Percentiles rank a stretch among this genome's conserved stretches.
phyloP scores from a whole-genome alignment of 2,329 filamentous ascomycete genomes.

The Aspergillus texensis region DNA sequence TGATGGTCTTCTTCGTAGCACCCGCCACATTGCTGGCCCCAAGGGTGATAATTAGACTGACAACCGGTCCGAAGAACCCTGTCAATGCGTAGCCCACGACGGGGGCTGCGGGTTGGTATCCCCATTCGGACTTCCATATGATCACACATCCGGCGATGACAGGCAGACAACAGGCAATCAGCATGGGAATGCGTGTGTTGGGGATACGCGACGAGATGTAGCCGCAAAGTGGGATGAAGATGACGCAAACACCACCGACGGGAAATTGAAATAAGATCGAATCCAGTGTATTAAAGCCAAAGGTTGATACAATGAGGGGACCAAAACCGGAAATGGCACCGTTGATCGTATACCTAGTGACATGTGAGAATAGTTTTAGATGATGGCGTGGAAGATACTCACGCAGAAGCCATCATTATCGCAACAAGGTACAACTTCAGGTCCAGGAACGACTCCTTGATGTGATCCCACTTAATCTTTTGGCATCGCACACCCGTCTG shows the following conservation, averaged over 20 bases:
- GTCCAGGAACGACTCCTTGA: constrained; percentile 62
- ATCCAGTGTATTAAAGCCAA: constrained; percentile 65
- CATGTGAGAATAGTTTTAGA: not conserved
- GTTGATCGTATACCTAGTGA: constrained; percentile 66
- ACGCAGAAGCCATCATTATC: constrained; percentile 69
- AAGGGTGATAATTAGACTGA: constrained; percentile 61
- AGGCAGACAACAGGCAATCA: constrained; percentile 68
- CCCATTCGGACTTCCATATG: constrained; percentile 72
- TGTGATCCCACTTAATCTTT: constrained; percentile 61
- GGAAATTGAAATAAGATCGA: constrained; percentile 76
- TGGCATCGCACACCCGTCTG: constrained; percentile 67
- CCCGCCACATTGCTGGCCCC: constrained; percentile 72
- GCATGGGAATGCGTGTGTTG: constrained; percentile 67
- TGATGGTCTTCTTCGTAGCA: constrained; percentile 76
- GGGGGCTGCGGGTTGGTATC: constrained; percentile 64
- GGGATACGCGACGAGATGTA: constrained; percentile 62
- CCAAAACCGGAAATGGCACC: constrained; percentile 72
- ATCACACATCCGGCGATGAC: constrained; percentile 74
- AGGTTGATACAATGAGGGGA: constrained; percentile 71
- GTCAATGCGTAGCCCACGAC: constrained; percentile 73
- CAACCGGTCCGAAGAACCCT: constrained; percentile 72
- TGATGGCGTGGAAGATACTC: constrained; percentile 21
- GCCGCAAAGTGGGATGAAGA: constrained; percentile 68
- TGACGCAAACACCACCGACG: constrained; percentile 67
- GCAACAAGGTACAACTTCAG: constrained; percentile 66